phyloP scores from a whole-genome alignment of 208 protist genomes.

The Wallacemonas rigidus region DNA sequence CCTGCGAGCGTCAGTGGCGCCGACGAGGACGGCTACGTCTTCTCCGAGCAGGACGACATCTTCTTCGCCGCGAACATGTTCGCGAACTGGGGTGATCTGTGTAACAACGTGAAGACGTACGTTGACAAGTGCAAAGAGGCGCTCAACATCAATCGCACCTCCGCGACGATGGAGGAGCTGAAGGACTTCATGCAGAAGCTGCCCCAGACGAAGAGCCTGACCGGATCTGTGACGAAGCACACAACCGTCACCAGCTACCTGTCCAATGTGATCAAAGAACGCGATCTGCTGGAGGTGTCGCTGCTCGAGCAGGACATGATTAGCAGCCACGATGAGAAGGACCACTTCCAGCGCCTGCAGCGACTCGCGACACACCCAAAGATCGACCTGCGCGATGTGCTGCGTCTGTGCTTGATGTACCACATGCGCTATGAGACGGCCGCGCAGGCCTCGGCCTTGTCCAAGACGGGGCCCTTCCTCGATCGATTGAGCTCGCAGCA shows the following conservation, averaged over 20 bases:
- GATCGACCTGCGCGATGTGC: constrained; percentile 44
- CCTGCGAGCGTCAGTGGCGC: constrained; percentile 43
- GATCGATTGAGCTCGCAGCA: constrained; percentile 42
- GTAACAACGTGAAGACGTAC: constrained; percentile 92
- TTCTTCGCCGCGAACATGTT: constrained; percentile 97
- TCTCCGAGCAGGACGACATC: constrained; percentile 91
- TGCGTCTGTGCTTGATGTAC: constrained; percentile 84
- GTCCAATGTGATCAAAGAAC: constrained; percentile 76
- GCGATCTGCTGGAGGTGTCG: constrained; percentile 90
- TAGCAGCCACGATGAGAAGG: constrained; percentile 50
- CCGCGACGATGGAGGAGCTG: constrained; percentile 88
- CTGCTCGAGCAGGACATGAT: constrained; percentile 97
- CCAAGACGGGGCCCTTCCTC: constrained; percentile 36
- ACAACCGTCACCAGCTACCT: constrained; percentile 75
- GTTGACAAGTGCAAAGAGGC: constrained; percentile 93
- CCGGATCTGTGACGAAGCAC: constrained; percentile 87
- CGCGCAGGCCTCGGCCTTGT: constrained; percentile 17
- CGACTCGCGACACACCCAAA: constrained; percentile 37
- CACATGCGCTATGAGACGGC: constrained; percentile 76
- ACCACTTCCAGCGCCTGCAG: constrained; percentile 75
- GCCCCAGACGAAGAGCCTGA: constrained; percentile 78
- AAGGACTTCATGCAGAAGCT: constrained; percentile 87
- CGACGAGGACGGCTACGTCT: constrained; percentile 75
- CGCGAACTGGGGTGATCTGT: constrained; percentile 98
- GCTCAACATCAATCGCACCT: constrained; percentile 75